These are phyloP conservation scores for Aphanomyces stellatus DNA, from an alignment of 352 stramenopile genomes.

Conservation along the genomic window DNA sequence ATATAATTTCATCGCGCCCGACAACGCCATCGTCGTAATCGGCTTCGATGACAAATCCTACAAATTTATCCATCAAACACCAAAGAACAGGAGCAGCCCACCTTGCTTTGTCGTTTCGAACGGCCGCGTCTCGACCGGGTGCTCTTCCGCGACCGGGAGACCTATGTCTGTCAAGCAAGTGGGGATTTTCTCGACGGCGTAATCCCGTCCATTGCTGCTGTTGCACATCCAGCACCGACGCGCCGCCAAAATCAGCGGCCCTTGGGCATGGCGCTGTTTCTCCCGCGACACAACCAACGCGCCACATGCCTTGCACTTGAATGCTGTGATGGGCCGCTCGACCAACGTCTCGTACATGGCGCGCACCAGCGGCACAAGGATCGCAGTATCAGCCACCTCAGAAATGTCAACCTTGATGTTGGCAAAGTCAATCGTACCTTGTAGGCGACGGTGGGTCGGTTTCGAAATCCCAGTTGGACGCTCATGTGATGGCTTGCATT, in stretches of 20 bases:
- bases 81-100: neutral
- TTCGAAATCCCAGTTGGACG: conserved; percentile 12
- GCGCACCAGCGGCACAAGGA: conserved; percentile 32
- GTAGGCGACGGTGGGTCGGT: conserved; percentile 12
- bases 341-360: conserved; percentile 36
- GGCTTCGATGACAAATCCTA: neutral
- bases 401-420: neutral
- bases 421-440: neutral
- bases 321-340: conserved; percentile 32
- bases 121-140: conserved; percentile 28
- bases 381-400: conserved; percentile 25
- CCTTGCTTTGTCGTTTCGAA: neutral
- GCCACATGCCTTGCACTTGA: conserved; percentile 48
- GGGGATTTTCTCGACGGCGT: conserved; percentile 45
- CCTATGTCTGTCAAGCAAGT: conserved; percentile 32
- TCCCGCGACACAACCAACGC: conserved; percentile 19
- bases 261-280: neutral
- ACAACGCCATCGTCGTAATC: conserved; percentile 27
- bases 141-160: conserved; percentile 27
- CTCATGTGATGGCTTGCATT: neutral
- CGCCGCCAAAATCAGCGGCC: conserved; percentile 29
- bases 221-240: conserved; percentile 58
- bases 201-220: conserved; percentile 64
- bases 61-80: neutral
- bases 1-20: conserved; percentile 38